These are phyloP conservation scores for Cutaneotrichosporon sp. DNA, from an alignment of 1,284 basidiomycete species.

Conservation along the genomic window DNA sequence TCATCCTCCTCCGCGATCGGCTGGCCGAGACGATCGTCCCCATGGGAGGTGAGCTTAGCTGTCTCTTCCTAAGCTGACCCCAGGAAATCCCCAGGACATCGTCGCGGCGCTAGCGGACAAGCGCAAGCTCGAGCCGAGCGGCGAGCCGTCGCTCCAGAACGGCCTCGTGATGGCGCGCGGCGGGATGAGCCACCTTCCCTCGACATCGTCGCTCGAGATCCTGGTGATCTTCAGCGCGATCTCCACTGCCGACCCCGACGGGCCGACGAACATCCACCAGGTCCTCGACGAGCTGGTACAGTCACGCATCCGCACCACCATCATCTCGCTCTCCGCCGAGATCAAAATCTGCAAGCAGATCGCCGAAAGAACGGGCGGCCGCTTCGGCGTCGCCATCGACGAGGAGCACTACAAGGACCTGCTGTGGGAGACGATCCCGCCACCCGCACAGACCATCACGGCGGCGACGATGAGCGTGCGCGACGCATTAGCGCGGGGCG, in stretches of 20 bases:
- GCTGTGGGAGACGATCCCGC: conserved; percentile 92
- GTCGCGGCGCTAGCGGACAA: conserved; percentile 81
- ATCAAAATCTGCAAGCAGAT: conserved; percentile 96
- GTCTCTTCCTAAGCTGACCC: conserved; percentile 2
- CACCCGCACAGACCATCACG: conserved; percentile 72
- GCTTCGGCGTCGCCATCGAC: conserved; percentile 93
- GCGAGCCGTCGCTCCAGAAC: conserved; percentile 95
- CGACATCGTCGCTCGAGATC: conserved; percentile 92
- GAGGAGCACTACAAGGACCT: conserved; percentile 96
- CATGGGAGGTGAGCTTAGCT: conserved; percentile 70
- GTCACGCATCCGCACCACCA: conserved; percentile 83
- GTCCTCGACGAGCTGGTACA: conserved; percentile 79
- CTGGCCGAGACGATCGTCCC: conserved; percentile 82
- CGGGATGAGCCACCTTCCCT: conserved; percentile 91
- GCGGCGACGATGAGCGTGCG: conserved; percentile 39
- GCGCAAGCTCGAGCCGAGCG: conserved; percentile 81
- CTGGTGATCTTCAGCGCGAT: conserved; percentile 90
- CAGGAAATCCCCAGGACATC: conserved; percentile 94
- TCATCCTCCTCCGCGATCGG: conserved; percentile 88
- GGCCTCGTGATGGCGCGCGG: conserved; percentile 92
- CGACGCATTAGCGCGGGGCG: conserved; percentile 59
- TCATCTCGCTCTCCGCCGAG: conserved; percentile 91
- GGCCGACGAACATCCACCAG: conserved; percentile 72
- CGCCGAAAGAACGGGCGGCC: conserved; percentile 83
- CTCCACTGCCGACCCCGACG: conserved; percentile 95